Base-by-base conservation (phyloP, 2,329 filamentous ascomycete species). In the Claviceps purpurea region DNA sequence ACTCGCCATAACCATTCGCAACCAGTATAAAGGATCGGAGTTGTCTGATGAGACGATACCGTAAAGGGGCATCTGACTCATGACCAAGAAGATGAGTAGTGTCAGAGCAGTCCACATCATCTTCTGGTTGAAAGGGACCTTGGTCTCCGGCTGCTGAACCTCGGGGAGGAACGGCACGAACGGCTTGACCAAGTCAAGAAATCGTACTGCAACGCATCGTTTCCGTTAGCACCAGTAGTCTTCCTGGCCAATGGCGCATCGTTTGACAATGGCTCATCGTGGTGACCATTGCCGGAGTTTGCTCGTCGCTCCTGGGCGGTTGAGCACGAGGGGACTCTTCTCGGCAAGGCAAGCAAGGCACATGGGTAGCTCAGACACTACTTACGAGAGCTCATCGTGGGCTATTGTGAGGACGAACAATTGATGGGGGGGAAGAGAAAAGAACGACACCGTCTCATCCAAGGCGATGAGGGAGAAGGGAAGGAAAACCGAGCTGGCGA, bases 1-100 rank as follows among this genome's bases (percentile, higher is more conserved):
- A 85, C 89, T 95, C 67, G 93, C 93, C 81, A 97, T 83, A 84
- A 98, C 96, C 91, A 98, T 97, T 73, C 93, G 87, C 67, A 98
- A 81, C 93, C 93, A 98, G 82, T 98, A 98, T 65, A 98, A 79
- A 62, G 93, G 94, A 75, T 98, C 94, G 56, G 93, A 97, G 64
- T 89, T 96, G 73, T 93, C 87, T 65, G 93, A 98, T 52, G 93
- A 98, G 67, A 98, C 94, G 72, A 98, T 98, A 74, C 93, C 93
- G 75, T 98, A 98, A 57, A 93, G 76, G 59, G 93, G 90, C 93
- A 98, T 97, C 77, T 96, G 93, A 76, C 89, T 96, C 93, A 98
- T 98, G 73, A 98, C 89, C 79, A 98, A 77, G 82, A 98, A 98
- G 76, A 97, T 94, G 71, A 98, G 78, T 63, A 98, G 82, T 59